Conservation (phyloP, 768 basidiomycete species). For the Auricularia sp. region DNA sequence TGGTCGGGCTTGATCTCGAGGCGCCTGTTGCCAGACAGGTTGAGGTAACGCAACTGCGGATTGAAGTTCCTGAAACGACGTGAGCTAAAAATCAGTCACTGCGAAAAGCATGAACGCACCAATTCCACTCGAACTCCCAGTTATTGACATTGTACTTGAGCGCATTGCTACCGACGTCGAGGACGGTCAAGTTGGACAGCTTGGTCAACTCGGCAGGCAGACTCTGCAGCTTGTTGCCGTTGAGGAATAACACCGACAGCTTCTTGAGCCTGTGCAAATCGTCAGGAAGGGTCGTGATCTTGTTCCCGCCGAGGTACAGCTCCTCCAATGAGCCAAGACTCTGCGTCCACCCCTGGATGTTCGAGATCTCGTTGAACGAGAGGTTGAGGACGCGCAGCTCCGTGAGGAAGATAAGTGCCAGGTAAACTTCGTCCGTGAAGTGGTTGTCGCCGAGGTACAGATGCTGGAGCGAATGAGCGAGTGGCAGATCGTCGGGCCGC, state of each 20-base stretch:
- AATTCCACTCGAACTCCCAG: conserved; percentile 99
- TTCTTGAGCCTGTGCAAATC: conserved; percentile 64
- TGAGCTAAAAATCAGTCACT: background rate
- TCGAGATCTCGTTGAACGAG: conserved; percentile 85
- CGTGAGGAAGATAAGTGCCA: conserved; percentile 62
- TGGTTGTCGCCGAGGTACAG: conserved; percentile 88
- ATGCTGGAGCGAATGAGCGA: conserved; percentile 61
- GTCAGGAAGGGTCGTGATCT: conserved; percentile 82
- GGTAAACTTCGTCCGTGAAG: conserved; percentile 69
- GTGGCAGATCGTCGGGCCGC: conserved; percentile 26
- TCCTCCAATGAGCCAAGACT: conserved; percentile 49
- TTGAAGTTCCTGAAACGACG: conserved; percentile 79
- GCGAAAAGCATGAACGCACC: conserved; percentile 40
- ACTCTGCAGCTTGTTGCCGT: conserved; percentile 89
- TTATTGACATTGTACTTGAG: conserved; percentile 97
- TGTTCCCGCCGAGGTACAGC: conserved; percentile 93
- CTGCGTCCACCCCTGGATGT: background rate
- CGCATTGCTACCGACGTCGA: conserved; percentile 90
- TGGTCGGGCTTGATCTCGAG: conserved; percentile 84
- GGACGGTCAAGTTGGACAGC: conserved; percentile 61
- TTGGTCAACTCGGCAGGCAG: conserved; percentile 85
- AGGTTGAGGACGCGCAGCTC: conserved; percentile 79
- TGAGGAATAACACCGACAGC: conserved; percentile 72
- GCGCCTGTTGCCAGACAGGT: conserved; percentile 93
- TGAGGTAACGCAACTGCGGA: conserved; percentile 83